These are phyloP conservation scores for Amylocystis lapponica DNA, from an alignment of 768 basidiomycete species.

Conservation along the genomic window DNA sequence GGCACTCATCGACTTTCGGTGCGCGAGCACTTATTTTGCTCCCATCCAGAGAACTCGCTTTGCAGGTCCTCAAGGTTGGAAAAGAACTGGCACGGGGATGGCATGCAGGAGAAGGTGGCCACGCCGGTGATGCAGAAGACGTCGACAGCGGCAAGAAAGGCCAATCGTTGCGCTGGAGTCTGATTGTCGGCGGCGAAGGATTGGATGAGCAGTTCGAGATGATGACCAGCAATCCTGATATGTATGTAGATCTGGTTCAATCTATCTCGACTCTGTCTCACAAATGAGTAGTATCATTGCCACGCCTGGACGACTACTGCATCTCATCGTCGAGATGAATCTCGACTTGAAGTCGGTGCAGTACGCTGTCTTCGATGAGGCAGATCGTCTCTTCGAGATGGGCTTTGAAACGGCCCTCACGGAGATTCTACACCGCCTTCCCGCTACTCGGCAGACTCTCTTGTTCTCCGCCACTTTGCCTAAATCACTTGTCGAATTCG, in stretches of 20 bases:
- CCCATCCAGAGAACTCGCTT: conserved; percentile 89
- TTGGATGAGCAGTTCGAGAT: conserved; percentile 95
- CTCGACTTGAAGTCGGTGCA: conserved; percentile 82
- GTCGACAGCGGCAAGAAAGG: conserved; percentile 50
- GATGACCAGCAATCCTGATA: conserved; percentile 90
- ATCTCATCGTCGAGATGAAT: conserved; percentile 95
- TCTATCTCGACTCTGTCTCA: conserved; percentile 2
- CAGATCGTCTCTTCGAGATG: conserved; percentile 97
- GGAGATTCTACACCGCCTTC: conserved; percentile 88
- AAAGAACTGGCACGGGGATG: conserved; percentile 89
- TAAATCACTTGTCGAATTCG: conserved; percentile 93
- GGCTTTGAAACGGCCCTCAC: conserved; percentile 90
- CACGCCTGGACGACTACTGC: conserved; percentile 95
- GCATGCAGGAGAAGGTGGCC: conserved; percentile 51
- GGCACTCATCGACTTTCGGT: conserved; percentile 75
- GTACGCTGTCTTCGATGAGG: conserved; percentile 95
- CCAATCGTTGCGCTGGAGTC: conserved; percentile 77
- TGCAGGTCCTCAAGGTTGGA: conserved; percentile 91
- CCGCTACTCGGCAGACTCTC: conserved; percentile 81
- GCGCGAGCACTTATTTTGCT: conserved; percentile 84
- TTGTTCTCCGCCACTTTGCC: conserved; percentile 97
- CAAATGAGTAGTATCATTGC: conserved; percentile 73
- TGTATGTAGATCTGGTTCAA: conserved; percentile 52
- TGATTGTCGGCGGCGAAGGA: conserved; percentile 93
- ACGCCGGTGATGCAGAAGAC: conserved; percentile 59